These are phyloP conservation scores for Calocybe cyanea DNA, from an alignment of 768 basidiomycete species.

Conservation along the genomic window DNA sequence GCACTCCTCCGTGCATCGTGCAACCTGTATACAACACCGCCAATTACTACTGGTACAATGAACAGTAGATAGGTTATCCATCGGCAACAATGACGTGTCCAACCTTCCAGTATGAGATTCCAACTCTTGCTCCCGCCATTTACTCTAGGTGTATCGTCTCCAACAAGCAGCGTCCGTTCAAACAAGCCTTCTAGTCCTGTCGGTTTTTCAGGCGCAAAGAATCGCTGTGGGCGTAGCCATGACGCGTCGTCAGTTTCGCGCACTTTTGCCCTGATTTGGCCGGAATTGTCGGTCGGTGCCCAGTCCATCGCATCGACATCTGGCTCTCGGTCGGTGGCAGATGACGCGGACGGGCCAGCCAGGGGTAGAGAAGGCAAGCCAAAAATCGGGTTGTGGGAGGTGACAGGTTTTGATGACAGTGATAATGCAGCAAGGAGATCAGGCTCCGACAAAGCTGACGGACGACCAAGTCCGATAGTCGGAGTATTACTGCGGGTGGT, in stretches of 20 bases:
- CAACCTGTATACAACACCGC: slow-evolving; percentile 21
- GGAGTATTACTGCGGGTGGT: slow-evolving; percentile 15
- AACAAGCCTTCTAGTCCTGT: slow-evolving; percentile 74
- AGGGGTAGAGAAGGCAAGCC: slow-evolving; percentile 61
- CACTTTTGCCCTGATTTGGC: slow-evolving; percentile 13
- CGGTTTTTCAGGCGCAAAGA: slow-evolving; percentile 75
- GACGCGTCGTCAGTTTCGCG: slow-evolving; percentile 31
- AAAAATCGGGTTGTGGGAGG: slow-evolving; percentile 56
- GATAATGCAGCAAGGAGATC: slow-evolving; percentile 62
- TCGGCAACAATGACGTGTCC: slow-evolving; percentile 28
- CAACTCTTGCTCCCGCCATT: background rate
- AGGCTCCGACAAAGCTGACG: slow-evolving; percentile 35
- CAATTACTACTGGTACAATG: slow-evolving; percentile 23
- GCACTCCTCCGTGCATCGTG: slow-evolving; percentile 16
- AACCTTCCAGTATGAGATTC: background rate
- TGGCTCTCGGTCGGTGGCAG: slow-evolving; percentile 22
- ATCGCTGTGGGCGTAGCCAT: slow-evolving; percentile 67
- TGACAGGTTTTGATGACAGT: slow-evolving; percentile 61
- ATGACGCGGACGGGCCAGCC: slow-evolving; percentile 19
- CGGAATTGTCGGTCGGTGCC: slow-evolving; percentile 50
- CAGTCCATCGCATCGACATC: slow-evolving; percentile 56
- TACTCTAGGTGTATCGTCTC: slow-evolving; percentile 35
- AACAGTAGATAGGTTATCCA: slow-evolving; percentile 30
- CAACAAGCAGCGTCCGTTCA: slow-evolving; percentile 50
- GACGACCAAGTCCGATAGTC: slow-evolving; percentile 8